A percentile compares a stretch with the other conserved stretches of the same genome.
phyloP scores from a whole-genome alignment of 345 rosid genomes.

The Kernera saxatilis region DNA sequence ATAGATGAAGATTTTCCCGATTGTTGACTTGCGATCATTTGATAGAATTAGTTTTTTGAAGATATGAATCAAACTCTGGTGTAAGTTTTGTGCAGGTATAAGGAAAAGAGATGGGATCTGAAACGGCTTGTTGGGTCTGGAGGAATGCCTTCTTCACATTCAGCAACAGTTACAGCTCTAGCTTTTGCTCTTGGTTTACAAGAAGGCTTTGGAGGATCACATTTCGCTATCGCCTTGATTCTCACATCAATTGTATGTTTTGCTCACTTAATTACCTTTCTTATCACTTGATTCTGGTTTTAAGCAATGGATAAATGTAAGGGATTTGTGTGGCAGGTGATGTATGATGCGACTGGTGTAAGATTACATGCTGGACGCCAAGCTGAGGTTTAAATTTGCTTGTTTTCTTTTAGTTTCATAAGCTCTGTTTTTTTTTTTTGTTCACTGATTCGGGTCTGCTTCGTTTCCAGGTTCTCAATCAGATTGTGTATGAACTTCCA shows the following conservation, averaged over 20 bases:
- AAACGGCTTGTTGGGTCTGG: slow-evolving; percentile 80
- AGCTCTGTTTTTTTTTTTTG: neutral
- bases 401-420: neutral
- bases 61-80: slow-evolving; percentile 31
- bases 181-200: slow-evolving; percentile 66
- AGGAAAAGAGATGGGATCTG: slow-evolving; percentile 61
- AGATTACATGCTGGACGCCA: slow-evolving; percentile 90
- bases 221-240: slow-evolving; percentile 55
- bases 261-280: neutral
- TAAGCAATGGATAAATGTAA: neutral
- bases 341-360: slow-evolving; percentile 91
- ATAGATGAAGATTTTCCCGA: too few relatives aligned
- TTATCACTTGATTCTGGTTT: neutral
- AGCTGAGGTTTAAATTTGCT: slow-evolving; percentile 58
- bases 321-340: slow-evolving; percentile 44
- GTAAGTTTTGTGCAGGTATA: slow-evolving; percentile 54
- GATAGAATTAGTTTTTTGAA: slow-evolving; percentile 21
- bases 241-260: slow-evolving; percentile 67
- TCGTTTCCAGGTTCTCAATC: slow-evolving; percentile 65
- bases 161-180: slow-evolving; percentile 72
- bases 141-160: slow-evolving; percentile 97
- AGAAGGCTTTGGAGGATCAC: slow-evolving; percentile 65
- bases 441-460: neutral
- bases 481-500: slow-evolving; percentile 89
- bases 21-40: neutral